These are phyloP conservation scores for Penicillium sp. DNA, from an alignment of 2,329 filamentous ascomycete species.

Conservation along the genomic window DNA sequence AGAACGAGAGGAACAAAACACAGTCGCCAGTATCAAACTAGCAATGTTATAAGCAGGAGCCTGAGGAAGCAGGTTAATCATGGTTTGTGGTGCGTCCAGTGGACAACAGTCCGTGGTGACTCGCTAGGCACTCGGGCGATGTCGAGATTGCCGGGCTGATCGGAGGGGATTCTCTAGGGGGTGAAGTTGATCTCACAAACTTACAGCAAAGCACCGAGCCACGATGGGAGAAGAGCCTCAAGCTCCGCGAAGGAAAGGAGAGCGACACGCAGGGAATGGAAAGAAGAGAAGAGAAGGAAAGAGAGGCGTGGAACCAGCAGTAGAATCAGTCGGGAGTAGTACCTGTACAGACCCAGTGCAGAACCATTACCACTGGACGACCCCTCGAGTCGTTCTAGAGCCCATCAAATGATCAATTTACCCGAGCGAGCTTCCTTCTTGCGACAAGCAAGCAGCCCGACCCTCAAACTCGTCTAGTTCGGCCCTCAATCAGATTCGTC, in stretches of 20 bases:
- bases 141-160: not conserved
- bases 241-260: constrained; percentile 31
- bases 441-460: not conserved
- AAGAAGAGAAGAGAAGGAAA: constrained; percentile 24
- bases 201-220: constrained; percentile 18
- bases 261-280: constrained; percentile 16
- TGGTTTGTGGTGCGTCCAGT: not conserved
- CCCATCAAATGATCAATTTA: not conserved
- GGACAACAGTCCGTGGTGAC: no score
- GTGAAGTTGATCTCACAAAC: constrained; percentile 4
- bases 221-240: constrained; percentile 34
- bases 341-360: no score
- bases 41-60: constrained; percentile 27
- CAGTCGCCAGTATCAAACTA: constrained; percentile 35
- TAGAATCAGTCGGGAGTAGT: not conserved
- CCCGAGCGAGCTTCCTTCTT: not conserved
- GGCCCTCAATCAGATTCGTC: constrained; percentile 19
- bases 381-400: not conserved
- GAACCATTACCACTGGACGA: no score
- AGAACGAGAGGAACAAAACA: constrained; percentile 25
- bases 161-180: not conserved
- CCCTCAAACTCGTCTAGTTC: constrained; percentile 1
- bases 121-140: not conserved
- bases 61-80: constrained; percentile 8
- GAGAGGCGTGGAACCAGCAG: constrained; percentile 3